phyloP scores from a whole-genome alignment of 306 rosid genomes.

The Vachellia pachyceras region DNA sequence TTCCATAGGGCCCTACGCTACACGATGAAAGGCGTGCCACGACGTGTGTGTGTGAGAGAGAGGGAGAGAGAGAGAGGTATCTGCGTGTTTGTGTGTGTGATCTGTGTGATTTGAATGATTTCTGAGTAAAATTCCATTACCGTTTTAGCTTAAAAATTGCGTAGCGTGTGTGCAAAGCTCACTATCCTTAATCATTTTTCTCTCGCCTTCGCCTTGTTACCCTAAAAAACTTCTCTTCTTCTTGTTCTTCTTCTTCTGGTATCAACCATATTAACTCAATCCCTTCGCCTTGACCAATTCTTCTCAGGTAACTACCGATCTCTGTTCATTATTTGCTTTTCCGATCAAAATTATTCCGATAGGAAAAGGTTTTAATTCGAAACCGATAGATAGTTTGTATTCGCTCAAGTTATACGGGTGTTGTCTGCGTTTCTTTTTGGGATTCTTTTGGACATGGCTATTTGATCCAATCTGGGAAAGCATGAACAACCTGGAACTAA shows the following conservation, averaged over 20 bases:
- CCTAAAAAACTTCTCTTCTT: neutral
- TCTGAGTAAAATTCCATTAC: slow-evolving; percentile 48
- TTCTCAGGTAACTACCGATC: slow-evolving; percentile 34
- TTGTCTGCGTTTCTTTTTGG: neutral
- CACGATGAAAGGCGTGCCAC: slow-evolving; percentile 36
- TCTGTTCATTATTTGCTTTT: neutral
- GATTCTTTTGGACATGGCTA: neutral
- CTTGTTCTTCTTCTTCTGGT: neutral
- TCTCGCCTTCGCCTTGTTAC: too few relatives aligned
- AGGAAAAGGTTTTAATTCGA: neutral
- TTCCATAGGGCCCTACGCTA: slow-evolving; percentile 21
- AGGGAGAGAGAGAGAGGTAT: neutral
- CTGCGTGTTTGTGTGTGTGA: slow-evolving; percentile 18
- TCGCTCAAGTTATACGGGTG: neutral
- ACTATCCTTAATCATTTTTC: slow-evolving; percentile 40
- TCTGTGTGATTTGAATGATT: slow-evolving; percentile 26
- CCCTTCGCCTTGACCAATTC: neutral
- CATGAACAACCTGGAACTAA: neutral
- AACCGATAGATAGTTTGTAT: neutral
- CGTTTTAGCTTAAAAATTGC: slow-evolving; percentile 59
- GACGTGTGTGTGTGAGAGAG: slow-evolving; percentile 38
- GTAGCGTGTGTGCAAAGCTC: slow-evolving; percentile 63
- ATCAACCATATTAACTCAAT: neutral
- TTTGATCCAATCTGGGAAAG: slow-evolving; percentile 6
- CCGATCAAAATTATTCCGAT: slow-evolving; percentile 21